Evolutionary conservation across 1,139 yeast species (phyloP).

Genomic region (Blastobotrys arbuscula): DNA sequence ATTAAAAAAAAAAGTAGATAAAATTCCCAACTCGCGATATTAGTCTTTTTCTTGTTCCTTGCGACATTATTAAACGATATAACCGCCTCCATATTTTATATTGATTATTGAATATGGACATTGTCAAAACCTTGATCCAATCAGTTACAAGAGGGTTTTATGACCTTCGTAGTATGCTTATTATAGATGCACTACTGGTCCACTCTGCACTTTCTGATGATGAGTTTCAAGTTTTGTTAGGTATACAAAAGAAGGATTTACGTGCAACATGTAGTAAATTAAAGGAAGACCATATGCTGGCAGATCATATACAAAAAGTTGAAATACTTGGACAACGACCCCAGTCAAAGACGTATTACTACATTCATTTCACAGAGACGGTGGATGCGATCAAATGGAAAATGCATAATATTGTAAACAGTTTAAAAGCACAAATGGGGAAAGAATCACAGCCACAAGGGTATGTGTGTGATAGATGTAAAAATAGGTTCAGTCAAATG

Average conservation of each 20-base stretch:
- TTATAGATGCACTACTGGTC: conserved; percentile 81
- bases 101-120: conserved; percentile 30
- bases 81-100: too few species aligned
- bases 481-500: conserved; percentile 70
- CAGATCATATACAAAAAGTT: conserved; percentile 66
- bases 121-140: conserved; percentile 37
- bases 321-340: conserved; percentile 70
- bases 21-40: neutral
- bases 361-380: conserved; percentile 85
- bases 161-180: conserved; percentile 73
- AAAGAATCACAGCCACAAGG: conserved; percentile 87
- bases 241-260: conserved; percentile 81
- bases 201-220: conserved; percentile 95
- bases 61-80: neutral
- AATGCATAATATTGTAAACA: conserved; percentile 77
- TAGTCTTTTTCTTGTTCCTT: too few species aligned
- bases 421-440: conserved; percentile 73
- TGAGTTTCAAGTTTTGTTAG: conserved; percentile 72
- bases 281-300: conserved; percentile 67
- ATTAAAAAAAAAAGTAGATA: too few species aligned
- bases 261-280: conserved; percentile 75
- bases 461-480: conserved; percentile 82
- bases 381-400: conserved; percentile 97
- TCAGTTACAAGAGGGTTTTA: conserved; percentile 86
- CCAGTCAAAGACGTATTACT: conserved; percentile 72